Conservation (phyloP, 163 green algal genomes). For the Scenedesmus sp. region DNA sequence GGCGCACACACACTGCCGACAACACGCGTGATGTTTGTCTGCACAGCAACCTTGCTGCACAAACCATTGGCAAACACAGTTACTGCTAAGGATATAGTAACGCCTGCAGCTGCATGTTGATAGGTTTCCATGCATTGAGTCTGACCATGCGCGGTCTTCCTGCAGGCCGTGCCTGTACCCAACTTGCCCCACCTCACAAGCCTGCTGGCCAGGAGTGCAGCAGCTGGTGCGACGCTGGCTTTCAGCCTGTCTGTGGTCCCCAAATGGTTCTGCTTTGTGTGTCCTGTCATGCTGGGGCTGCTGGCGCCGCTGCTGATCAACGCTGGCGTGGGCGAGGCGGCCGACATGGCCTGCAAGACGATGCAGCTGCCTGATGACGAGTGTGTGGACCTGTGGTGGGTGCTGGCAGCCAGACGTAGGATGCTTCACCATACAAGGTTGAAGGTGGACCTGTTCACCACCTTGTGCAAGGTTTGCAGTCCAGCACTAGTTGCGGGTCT, state of each 20-base stretch:
- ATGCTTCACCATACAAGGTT: no score
- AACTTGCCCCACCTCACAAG: neutral
- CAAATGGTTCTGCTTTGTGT: conserved; percentile 81
- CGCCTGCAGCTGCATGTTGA: neutral
- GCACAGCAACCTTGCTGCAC: no score
- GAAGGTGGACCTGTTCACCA: no score
- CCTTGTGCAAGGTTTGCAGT: no score
- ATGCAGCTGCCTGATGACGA: conserved; percentile 67
- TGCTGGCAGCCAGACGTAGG: neutral
- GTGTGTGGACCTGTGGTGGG: conserved; percentile 74
- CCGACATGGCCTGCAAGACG: conserved; percentile 63
- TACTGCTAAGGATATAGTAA: no score
- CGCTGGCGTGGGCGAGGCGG: conserved; percentile 47
- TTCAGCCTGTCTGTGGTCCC: conserved; percentile 54
- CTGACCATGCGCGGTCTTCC: neutral
- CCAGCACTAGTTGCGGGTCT: no score
- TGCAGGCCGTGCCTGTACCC: neutral
- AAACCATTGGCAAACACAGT: no score
- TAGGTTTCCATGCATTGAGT: neutral
- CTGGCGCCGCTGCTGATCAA: conserved; percentile 79
- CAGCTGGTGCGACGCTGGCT: conserved; percentile 34
- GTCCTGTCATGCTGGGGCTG: conserved; percentile 74
- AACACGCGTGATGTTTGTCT: no score
- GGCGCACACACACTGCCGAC: no score
- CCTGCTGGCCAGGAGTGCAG: conserved; percentile 38